Evolutionary conservation across 148 eudicot genomes (phyloP).

Genomic region (Rhododendron henanense): DNA sequence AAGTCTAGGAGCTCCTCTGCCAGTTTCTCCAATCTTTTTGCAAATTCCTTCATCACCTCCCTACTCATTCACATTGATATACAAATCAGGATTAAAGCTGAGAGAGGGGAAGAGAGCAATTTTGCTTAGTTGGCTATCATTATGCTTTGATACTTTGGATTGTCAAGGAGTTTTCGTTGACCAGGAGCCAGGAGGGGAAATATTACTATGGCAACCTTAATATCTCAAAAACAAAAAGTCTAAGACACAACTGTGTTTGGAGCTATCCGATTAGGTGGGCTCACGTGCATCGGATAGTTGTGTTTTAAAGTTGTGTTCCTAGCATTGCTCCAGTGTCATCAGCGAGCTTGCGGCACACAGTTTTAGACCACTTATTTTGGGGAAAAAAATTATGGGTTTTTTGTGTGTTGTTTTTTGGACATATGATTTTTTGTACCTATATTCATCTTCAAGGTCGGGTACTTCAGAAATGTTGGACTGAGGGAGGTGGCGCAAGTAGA

Average conservation of each 20-base stretch:
- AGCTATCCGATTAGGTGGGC: too few species aligned
- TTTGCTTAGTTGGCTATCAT: not conserved
- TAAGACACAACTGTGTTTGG: not conserved
- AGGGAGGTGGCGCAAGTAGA: slow-evolving; percentile 62
- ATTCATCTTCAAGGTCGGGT: slow-evolving; percentile 60
- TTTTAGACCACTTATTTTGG: too few species aligned
- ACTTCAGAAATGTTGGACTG: slow-evolving; percentile 48
- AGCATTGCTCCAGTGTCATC: too few species aligned
- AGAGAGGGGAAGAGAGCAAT: not conserved
- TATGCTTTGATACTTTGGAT: not conserved
- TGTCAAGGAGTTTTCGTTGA: not conserved
- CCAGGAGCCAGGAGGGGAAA: not conserved
- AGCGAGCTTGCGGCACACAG: too few species aligned
- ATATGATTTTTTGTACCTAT: slow-evolving; percentile 34
- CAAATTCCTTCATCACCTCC: slow-evolving; percentile 69
- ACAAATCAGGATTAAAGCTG: not conserved
- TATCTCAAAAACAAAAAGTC: not conserved
- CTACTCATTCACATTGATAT: slow-evolving; percentile 25
- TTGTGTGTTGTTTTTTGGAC: not conserved
- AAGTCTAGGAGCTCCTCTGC: slow-evolving; percentile 73
- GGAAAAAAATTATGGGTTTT: too few species aligned
- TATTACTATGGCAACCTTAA: not conserved
- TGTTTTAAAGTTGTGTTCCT: too few species aligned
- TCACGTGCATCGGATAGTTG: not conserved
- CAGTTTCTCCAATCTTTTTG: slow-evolving; percentile 47